These are phyloP conservation scores for Wickerhamomyces rabaulensis DNA, from an alignment of 805 yeast species.

Conservation along the genomic window DNA sequence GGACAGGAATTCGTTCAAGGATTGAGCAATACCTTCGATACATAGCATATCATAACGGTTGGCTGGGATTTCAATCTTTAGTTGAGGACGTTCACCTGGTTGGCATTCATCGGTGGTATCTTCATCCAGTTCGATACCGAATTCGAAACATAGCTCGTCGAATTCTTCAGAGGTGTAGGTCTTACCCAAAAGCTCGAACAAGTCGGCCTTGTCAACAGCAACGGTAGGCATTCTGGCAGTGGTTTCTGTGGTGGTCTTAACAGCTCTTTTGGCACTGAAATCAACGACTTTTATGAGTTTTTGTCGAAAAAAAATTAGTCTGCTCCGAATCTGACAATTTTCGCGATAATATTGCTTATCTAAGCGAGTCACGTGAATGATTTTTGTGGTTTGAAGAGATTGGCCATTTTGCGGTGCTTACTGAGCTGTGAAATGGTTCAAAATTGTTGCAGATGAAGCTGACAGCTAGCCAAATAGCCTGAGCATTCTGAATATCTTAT, in stretches of 20 bases:
- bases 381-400: not conserved
- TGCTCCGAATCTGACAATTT: not conserved
- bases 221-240: constrained; percentile 84
- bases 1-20: constrained; percentile 86
- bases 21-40: constrained; percentile 96
- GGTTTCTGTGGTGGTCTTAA: not conserved
- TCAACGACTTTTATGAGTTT: not conserved
- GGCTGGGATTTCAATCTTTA: constrained; percentile 96
- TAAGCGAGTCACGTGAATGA: not conserved
- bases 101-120: constrained; percentile 79
- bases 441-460: no score
- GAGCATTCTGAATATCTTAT: not conserved
- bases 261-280: not conserved
- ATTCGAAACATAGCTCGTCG: constrained; percentile 95
- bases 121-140: constrained; percentile 96
- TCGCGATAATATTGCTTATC: not conserved
- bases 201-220: constrained; percentile 90
- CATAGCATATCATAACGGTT: constrained; percentile 98
- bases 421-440: no score
- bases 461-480: no score
- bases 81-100: constrained; percentile 89
- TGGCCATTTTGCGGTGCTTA: no score
- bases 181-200: constrained; percentile 72
- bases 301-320: not conserved
- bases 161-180: constrained; percentile 80